These are phyloP conservation scores for Vaccinium macrocarpon DNA, from an alignment of 148 eudicot species.

Conservation along the genomic window DNA sequence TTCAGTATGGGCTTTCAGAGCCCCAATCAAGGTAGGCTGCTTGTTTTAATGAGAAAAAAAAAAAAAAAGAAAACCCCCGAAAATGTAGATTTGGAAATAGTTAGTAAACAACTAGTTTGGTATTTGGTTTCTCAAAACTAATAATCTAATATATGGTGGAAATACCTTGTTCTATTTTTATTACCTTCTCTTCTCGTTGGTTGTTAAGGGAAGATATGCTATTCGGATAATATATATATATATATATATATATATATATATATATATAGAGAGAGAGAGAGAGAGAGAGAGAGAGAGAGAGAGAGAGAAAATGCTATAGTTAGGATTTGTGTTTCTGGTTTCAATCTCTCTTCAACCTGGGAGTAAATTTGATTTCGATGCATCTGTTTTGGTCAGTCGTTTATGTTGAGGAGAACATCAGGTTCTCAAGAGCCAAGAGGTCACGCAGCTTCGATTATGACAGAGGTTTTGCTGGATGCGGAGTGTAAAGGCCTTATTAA, in stretches of 20 bases:
- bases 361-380: neutral
- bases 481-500: constrained; percentile 70
- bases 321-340: neutral
- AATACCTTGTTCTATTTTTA: neutral
- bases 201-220: no score
- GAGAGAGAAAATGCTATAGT: no score
- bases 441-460: constrained; percentile 77
- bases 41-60: neutral
- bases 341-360: neutral
- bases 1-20: no score
- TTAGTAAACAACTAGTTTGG: neutral
- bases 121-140: neutral
- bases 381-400: constrained; percentile 36
- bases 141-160: neutral
- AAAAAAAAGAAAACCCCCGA: no score
- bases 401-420: constrained; percentile 73
- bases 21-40: neutral
- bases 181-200: no score
- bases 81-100: neutral
- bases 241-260: no score
- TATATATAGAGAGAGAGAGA: no score
- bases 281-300: no score
- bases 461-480: constrained; percentile 73
- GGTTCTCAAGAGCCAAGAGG: constrained; percentile 67
- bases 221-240: no score